phyloP scores from a whole-genome alignment of 176 grass and related monocot species.

The Puccinellia tenuiflora region DNA sequence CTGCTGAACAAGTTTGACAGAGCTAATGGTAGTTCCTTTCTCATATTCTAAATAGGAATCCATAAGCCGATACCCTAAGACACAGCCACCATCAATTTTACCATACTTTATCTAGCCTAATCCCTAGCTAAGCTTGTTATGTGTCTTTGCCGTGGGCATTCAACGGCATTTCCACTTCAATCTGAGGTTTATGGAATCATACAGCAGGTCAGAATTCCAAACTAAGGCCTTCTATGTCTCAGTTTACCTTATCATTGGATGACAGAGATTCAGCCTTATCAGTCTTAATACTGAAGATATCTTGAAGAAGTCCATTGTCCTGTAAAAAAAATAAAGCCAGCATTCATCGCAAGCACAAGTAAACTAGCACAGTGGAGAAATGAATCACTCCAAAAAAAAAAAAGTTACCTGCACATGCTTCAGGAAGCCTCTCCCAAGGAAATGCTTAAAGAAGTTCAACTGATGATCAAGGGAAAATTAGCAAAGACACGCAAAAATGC shows the following conservation, averaged over 20 bases:
- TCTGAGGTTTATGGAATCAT: not conserved
- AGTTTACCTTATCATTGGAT: constrained; percentile 57
- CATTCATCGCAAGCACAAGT: not conserved
- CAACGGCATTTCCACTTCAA: not conserved
- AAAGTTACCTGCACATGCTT: constrained; percentile 79
- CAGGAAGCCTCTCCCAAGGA: constrained; percentile 82
- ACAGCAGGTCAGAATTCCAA: not conserved
- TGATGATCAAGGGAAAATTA: constrained; percentile 37
- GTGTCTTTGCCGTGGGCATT: not conserved
- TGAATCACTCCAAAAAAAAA: not conserved
- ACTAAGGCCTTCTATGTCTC: not conserved
- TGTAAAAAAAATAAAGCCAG: constrained; percentile 30
- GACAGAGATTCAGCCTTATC: constrained; percentile 67
- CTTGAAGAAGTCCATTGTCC: constrained; percentile 82
- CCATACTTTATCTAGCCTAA: not conserved
- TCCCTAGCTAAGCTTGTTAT: not conserved
- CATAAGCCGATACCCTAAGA: not conserved
- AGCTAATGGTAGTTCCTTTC: not conserved
- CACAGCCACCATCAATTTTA: not conserved
- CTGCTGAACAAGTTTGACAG: not conserved
- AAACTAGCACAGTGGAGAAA: constrained; percentile 2
- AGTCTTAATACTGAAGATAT: constrained; percentile 66
- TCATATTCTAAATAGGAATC: not conserved
- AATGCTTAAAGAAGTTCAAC: constrained; percentile 86
- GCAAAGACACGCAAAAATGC: not conserved